phyloP scores from a whole-genome alignment of 345 rosid genomes.

The Salix brachista region DNA sequence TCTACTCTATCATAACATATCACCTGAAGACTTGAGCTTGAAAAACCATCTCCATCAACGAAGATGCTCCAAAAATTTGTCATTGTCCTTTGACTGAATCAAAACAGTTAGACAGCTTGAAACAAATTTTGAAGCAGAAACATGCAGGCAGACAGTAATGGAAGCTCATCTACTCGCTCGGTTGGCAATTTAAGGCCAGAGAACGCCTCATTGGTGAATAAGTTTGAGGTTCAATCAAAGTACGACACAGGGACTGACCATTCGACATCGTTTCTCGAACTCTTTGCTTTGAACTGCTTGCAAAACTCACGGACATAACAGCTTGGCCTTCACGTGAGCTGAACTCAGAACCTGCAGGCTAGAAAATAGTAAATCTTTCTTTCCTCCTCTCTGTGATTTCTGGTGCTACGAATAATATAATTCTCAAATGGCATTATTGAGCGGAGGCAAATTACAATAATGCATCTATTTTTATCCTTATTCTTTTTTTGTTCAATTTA shows the following conservation, averaged over 20 bases:
- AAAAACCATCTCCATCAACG: background rate
- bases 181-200: background rate
- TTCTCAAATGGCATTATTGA: constrained; percentile 16
- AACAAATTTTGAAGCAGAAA: background rate
- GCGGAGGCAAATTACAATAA: background rate
- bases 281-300: constrained; percentile 19
- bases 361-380: constrained; percentile 9
- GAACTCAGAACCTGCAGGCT: constrained; percentile 27
- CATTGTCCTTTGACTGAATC: background rate
- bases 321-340: constrained; percentile 51
- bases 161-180: background rate
- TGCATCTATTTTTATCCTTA: background rate
- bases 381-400: constrained; percentile 22
- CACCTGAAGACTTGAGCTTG: background rate
- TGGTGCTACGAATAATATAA: background rate
- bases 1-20: background rate
- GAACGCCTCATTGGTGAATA: background rate
- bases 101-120: background rate
- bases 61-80: background rate
- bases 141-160: background rate
- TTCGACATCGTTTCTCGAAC: constrained; percentile 41
- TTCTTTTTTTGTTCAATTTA: background rate
- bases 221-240: background rate
- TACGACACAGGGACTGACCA: background rate
- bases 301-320: constrained; percentile 37